Evolutionary conservation across 495 filamentous ascomycete genomes (phyloP).

Genomic region (Aspergillus nidulans): DNA sequence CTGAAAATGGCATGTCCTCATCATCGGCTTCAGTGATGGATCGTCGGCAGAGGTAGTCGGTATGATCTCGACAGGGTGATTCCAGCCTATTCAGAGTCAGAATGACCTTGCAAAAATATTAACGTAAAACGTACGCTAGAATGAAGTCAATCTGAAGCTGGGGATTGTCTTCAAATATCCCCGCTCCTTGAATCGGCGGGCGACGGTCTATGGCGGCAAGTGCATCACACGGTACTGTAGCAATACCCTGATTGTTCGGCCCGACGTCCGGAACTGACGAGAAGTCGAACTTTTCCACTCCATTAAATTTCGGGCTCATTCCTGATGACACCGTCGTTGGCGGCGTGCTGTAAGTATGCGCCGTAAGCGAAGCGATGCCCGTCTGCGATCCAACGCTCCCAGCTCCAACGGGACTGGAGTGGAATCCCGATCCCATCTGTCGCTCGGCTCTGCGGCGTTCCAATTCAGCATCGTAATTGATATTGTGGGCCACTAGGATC

Average conservation of each 20-base stretch:
- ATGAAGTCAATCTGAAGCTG: conserved; percentile 95
- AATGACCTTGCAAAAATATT: not conserved
- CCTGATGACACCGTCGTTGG: conserved; percentile 35
- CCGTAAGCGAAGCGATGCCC: conserved; percentile 21
- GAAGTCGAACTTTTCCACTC: conserved; percentile 32
- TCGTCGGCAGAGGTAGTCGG: conserved; percentile 57
- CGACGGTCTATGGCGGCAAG: conserved; percentile 28
- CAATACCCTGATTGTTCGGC: conserved; percentile 32
- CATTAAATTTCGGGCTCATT: conserved; percentile 31
- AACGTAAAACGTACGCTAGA: conserved; percentile 69
- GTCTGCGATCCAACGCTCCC: conserved; percentile 37
- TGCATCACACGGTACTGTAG: conserved; percentile 25
- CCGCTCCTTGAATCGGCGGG: conserved; percentile 36
- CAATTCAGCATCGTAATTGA: conserved; percentile 47
- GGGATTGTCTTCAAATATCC: conserved; percentile 67
- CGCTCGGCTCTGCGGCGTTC: conserved; percentile 38
- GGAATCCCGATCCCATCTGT: conserved; percentile 17
- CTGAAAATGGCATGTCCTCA: conserved; percentile 53
- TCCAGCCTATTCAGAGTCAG: conserved; percentile 58
- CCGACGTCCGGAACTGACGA: conserved; percentile 29
- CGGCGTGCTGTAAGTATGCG: conserved; percentile 32
- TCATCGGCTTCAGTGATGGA: conserved; percentile 47
- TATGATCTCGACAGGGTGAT: conserved; percentile 90
- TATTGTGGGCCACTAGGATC: conserved; percentile 68
- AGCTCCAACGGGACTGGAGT: conserved; percentile 30